Conservation (phyloP, 208 protist genomes). For the Plasmodiophora brassicae region DNA sequence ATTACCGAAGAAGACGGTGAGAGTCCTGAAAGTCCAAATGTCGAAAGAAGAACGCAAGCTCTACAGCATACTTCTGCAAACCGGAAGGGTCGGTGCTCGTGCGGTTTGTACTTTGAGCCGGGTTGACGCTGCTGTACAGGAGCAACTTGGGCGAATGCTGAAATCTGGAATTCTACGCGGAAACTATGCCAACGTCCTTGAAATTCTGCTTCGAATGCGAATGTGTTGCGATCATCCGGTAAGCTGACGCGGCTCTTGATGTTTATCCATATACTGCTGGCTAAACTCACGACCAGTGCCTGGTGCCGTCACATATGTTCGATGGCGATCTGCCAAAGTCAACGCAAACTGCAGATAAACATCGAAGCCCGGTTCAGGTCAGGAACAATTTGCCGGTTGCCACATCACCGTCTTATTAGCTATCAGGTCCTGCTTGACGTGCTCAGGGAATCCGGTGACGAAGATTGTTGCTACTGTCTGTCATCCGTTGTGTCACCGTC, state of each 20-base stretch:
- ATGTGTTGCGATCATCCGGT: constrained; percentile 21
- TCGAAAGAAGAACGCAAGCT: background rate
- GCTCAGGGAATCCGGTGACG: background rate
- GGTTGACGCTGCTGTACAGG: no score
- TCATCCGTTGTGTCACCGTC: background rate
- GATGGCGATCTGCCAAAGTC: background rate
- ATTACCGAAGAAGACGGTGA: background rate
- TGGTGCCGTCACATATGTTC: constrained; percentile 6
- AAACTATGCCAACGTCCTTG: background rate
- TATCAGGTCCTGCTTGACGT: constrained; percentile 10
- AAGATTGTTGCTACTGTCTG: background rate
- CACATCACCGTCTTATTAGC: no score
- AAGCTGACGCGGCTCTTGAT: background rate
- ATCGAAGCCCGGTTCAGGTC: background rate
- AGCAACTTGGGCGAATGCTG: background rate
- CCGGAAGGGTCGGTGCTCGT: background rate
- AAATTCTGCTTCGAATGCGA: constrained; percentile 1
- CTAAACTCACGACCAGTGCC: background rate
- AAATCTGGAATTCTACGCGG: background rate
- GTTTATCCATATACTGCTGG: background rate
- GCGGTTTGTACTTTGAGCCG: no score
- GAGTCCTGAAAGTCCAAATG: background rate
- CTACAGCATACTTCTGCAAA: background rate
- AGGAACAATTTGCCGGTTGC: background rate
- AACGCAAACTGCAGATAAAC: no score